Percentiles rank a stretch among this genome's conserved stretches.
Conservation (phyloP, 2,329 filamentous ascomycete species). For the Penicillium psychrosexuale region DNA sequence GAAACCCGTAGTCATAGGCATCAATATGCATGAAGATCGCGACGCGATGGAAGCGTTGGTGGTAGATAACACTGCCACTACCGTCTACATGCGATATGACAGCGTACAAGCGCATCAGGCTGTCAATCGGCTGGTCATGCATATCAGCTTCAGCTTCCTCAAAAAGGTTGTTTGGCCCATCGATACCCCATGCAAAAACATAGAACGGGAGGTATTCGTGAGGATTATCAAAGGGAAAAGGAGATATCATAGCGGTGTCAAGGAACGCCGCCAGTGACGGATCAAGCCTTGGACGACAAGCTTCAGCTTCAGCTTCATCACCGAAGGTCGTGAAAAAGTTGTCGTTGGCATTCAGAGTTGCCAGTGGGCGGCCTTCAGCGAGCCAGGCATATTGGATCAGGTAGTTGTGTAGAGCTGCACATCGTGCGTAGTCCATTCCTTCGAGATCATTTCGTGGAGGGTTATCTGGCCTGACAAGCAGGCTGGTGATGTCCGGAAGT, state of each 20-base stretch:
- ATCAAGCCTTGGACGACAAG: constrained; percentile 24
- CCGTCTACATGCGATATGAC: background rate
- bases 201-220: constrained; percentile 9
- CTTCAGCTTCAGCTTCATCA: constrained; percentile 16
- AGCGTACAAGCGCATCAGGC: constrained; percentile 19
- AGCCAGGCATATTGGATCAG: constrained; percentile 28
- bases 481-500: constrained; percentile 14
- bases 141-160: constrained; percentile 21
- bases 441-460: constrained; percentile 24
- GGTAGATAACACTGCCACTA: constrained; percentile 31
- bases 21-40: constrained; percentile 13
- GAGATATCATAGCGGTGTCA: constrained; percentile 12
- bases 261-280: constrained; percentile 27
- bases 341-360: constrained; percentile 13
- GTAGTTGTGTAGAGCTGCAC: constrained; percentile 34
- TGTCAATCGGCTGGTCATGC: constrained; percentile 17
- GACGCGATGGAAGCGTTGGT: constrained; percentile 16
- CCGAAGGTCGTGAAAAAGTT: constrained; percentile 24
- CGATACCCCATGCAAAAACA: constrained; percentile 26
- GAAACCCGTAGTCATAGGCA: constrained; percentile 9
- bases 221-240: constrained; percentile 1
- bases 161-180: constrained; percentile 19
- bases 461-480: constrained; percentile 29
- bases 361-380: constrained; percentile 22
- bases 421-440: constrained; percentile 29